Conservation (phyloP, 2,329 filamentous ascomycete species). For the Epichloe brachyelytri region DNA sequence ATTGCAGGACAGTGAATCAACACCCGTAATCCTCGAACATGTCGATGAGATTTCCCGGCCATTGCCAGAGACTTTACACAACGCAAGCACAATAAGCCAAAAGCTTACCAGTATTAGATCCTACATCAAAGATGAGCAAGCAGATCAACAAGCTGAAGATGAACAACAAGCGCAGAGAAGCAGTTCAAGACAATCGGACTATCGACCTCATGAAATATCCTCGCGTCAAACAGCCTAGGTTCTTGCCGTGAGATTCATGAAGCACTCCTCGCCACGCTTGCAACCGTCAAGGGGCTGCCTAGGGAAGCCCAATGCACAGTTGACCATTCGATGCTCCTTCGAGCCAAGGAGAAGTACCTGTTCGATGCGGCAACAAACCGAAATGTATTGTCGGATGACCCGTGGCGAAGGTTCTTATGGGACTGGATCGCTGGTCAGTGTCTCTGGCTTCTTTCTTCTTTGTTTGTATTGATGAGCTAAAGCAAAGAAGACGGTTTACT, state of each 20-base stretch:
- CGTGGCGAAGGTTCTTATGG: conserved; percentile 70
- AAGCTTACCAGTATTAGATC: conserved; percentile 35
- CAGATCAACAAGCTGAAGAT: conserved; percentile 10
- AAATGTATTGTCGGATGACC: conserved; percentile 55
- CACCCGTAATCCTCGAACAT: conserved; percentile 23
- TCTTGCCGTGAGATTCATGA: conserved; percentile 48
- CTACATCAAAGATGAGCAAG: conserved; percentile 20
- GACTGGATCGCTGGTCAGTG: conserved; percentile 53
- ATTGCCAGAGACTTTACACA: conserved; percentile 29
- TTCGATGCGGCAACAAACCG: conserved; percentile 54
- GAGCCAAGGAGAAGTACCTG: conserved; percentile 48
- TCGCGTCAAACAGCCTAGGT: conserved; percentile 25
- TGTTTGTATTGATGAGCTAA: neutral
- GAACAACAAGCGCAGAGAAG: conserved; percentile 13
- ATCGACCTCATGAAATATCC: conserved; percentile 23
- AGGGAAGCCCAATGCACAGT: conserved; percentile 37
- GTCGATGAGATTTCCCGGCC: conserved; percentile 20
- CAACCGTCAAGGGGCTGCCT: conserved; percentile 33
- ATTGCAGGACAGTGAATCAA: conserved; percentile 22
- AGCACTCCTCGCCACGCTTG: conserved; percentile 32
- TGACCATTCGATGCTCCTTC: conserved; percentile 45
- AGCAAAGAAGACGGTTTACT: neutral
- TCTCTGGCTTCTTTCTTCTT: neutral
- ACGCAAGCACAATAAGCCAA: conserved; percentile 30
- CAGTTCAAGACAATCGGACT: conserved; percentile 16